A percentile compares a stretch with the other conserved stretches of the same genome.
These are phyloP conservation scores for Helianthus tuberosus DNA, from an alignment of 129 eudicot genomes.

Conservation along the genomic window DNA sequence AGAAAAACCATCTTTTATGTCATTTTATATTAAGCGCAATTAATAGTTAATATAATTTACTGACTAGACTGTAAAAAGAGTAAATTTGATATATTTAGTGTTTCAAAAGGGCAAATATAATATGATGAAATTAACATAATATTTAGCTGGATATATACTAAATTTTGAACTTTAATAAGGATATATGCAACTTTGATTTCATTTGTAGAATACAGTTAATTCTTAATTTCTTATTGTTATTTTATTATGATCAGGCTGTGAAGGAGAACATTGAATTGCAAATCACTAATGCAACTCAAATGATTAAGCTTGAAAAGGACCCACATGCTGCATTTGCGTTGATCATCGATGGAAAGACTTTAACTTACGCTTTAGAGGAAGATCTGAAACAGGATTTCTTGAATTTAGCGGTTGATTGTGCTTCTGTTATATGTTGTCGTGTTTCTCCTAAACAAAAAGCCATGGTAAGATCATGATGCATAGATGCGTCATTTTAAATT, in stretches of 20 bases:
- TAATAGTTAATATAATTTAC: no score
- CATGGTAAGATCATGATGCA: slow-evolving; percentile 42
- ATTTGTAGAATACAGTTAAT: neutral
- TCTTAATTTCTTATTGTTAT: neutral
- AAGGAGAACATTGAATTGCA: slow-evolving; percentile 79
- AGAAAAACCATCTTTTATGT: neutral
- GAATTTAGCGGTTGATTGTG: slow-evolving; percentile 77
- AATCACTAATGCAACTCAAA: slow-evolving; percentile 82
- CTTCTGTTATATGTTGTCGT: slow-evolving; percentile 98
- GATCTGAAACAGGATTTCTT: slow-evolving; percentile 83
- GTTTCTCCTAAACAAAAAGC: slow-evolving; percentile 99
- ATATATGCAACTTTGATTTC: neutral
- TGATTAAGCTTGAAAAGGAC: slow-evolving; percentile 89
- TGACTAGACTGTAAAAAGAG: no score
- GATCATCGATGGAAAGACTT: slow-evolving; percentile 90
- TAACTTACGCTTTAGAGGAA: slow-evolving; percentile 78
- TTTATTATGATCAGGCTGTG: slow-evolving; percentile 54
- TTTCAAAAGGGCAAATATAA: no score
- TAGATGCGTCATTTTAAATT: no score
- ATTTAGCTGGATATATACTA: no score
- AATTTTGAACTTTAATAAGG: no score
- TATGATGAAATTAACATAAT: no score
- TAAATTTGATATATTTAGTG: no score
- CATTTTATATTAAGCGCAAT: no score
- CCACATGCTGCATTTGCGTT: slow-evolving; percentile 94